Evolutionary conservation across 2,329 filamentous ascomycete species (phyloP).

Genomic region (Volutella citrinella): DNA sequence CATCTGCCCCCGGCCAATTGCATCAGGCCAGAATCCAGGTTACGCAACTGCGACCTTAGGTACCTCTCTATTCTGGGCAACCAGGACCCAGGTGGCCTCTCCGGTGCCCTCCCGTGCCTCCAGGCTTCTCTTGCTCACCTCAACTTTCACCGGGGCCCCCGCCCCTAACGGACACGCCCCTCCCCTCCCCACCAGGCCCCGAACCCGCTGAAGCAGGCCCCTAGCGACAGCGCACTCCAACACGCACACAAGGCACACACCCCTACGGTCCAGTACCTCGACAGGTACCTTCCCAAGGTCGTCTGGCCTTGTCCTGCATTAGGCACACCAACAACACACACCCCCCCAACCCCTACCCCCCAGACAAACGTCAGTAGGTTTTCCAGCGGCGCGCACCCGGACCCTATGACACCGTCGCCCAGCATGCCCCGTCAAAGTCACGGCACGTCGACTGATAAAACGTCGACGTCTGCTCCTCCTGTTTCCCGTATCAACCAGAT

Average conservation of each 20-base stretch:
- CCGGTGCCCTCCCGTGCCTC: too few species aligned
- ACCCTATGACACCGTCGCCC: slow-evolving; percentile 28
- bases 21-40: slow-evolving; percentile 27
- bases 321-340: slow-evolving; percentile 18
- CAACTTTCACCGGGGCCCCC: neutral
- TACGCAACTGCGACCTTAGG: slow-evolving; percentile 19
- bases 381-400: too few species aligned
- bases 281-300: too few species aligned
- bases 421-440: slow-evolving; percentile 23
- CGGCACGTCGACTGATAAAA: slow-evolving; percentile 27
- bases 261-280: too few species aligned
- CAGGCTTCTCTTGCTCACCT: too few species aligned
- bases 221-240: too few species aligned
- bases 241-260: too few species aligned
- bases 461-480: slow-evolving; percentile 38
- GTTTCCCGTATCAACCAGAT: slow-evolving; percentile 59
- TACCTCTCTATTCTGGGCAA: slow-evolving; percentile 7
- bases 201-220: too few species aligned
- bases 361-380: slow-evolving; percentile 24
- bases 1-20: slow-evolving; percentile 18
- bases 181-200: neutral
- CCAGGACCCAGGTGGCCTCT: too few species aligned
- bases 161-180: slow-evolving; percentile 7
- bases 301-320: too few species aligned
- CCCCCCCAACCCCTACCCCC: slow-evolving; percentile 17